A percentile compares a stretch with the other conserved stretches of the same genome.
Evolutionary conservation across 2,329 filamentous ascomycete species (phyloP).

Genomic region (Fusarium sp.): DNA sequence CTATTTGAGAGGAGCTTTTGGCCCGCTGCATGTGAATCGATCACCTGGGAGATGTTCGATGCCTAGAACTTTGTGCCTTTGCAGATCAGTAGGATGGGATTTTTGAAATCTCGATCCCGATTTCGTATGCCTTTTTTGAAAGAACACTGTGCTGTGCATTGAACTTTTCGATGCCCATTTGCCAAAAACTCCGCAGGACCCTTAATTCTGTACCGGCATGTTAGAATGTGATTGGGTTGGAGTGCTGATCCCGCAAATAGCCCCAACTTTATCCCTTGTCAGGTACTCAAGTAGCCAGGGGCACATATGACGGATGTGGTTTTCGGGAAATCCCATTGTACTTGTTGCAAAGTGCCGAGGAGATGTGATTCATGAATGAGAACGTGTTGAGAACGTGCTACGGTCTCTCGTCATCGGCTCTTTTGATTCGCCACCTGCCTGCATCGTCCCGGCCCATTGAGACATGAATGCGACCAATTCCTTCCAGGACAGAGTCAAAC

Average conservation of each 20-base stretch:
- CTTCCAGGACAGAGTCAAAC: slow-evolving; percentile 52
- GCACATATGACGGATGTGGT: neutral
- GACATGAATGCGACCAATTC: slow-evolving; percentile 50
- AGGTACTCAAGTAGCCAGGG: neutral
- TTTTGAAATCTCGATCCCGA: slow-evolving; percentile 9
- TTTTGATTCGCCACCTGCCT: slow-evolving; percentile 56
- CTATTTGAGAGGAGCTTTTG: neutral
- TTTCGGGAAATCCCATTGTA: neutral
- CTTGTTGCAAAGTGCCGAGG: neutral
- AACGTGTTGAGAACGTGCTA: slow-evolving; percentile 32
- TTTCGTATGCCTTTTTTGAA: neutral
- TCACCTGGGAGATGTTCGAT: neutral
- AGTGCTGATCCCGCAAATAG: slow-evolving; percentile 1
- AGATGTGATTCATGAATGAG: neutral
- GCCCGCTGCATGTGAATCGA: neutral
- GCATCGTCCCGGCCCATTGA: slow-evolving; percentile 52
- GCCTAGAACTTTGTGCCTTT: neutral
- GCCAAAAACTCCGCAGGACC: slow-evolving; percentile 3
- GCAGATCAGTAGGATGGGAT: neutral
- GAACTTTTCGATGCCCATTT: slow-evolving; percentile 1
- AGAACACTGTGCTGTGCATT: slow-evolving; percentile 12
- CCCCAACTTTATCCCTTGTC: slow-evolving; percentile 4
- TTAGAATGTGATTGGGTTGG: slow-evolving; percentile 8
- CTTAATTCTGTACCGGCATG: neutral
- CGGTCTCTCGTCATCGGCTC: slow-evolving; percentile 26